Base-by-base conservation (phyloP, 306 rosid species). In the Amphicarpaea edgeworthii region DNA sequence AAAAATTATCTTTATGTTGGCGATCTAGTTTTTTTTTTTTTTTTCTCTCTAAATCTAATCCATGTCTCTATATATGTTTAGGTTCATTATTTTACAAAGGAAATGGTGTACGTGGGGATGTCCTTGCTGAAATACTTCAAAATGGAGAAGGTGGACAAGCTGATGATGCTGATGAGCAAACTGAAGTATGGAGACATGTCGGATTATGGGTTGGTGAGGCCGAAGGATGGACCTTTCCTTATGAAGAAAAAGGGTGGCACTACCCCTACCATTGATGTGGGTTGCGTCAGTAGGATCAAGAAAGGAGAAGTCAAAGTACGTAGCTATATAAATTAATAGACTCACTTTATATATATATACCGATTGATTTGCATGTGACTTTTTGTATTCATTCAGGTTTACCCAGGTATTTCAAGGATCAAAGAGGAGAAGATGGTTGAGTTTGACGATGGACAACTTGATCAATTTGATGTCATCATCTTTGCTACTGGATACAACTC, bases 401-500 rank as follows among this genome's bases (percentile, higher is more conserved):
- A 68, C 21, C 90, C 90, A 5, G 80, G 57, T 2, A 45, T 89
- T 5, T 54, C 80, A 47, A 51, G 26, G 14, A 68, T 89, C 34
- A 58, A 62, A 20, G 55, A 76, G 28, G 83, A 80, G 6, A 59
- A 72, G 11, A 30, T 2, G 0, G 28, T 82, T 17, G 76, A 79
- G 32, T 89, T 91, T 61, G 87, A 50, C 0, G 77, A 91, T 66
- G 92, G 90, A 16, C 41, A 19, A 38, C 7, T 4, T 4, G 69
- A 53, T 15, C 34, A 38, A 30, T 87, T 83, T 69, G 94, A 89
- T n/a, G 77, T 77, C 1, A 91, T 91, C 15, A 37, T 91, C 45
- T 89, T 91, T 71, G 92, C 97, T 4, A 91, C 97, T 0, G 97
- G 94, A 37, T 91, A 89, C 68, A 87, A 23, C 34, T 86, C 71